These are phyloP conservation scores for Cyberlindnera meyerae DNA, from an alignment of 805 yeast genomes.

Conservation along the genomic window DNA sequence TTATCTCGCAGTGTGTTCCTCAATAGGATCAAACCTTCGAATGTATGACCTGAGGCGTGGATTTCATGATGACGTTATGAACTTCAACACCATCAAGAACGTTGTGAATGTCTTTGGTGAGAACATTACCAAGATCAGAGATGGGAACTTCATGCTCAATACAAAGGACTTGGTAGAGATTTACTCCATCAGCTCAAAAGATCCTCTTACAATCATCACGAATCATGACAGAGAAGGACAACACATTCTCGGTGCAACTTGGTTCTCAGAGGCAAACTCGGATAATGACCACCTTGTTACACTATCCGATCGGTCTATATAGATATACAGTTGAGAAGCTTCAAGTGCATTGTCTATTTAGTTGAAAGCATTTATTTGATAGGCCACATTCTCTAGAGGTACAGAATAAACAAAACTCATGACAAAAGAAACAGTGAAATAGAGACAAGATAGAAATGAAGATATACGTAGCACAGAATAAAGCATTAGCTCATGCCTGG, in stretches of 20 bases:
- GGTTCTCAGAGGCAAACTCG: slow-evolving; percentile 1
- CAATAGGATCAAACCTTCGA: slow-evolving; percentile 9
- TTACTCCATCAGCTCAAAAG: neutral
- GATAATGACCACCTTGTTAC: slow-evolving; percentile 1
- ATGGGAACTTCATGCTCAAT: slow-evolving; percentile 2
- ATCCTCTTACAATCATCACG: slow-evolving; percentile 9
- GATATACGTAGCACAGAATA: neutral
- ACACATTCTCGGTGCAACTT: slow-evolving; percentile 6
- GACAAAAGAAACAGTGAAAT: neutral
- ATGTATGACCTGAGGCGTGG: slow-evolving; percentile 11
- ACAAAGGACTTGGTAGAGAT: slow-evolving; percentile 13
- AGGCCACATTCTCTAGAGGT: no score
- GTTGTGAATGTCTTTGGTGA: slow-evolving; percentile 14
- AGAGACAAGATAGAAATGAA: neutral
- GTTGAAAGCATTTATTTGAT: no score
- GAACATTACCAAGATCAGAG: neutral
- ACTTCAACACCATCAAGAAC: slow-evolving; percentile 8
- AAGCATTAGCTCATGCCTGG: no score
- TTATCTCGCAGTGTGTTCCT: slow-evolving; percentile 7
- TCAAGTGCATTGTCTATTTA: no score
- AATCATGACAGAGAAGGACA: slow-evolving; percentile 8
- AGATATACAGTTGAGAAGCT: neutral
- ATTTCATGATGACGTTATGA: slow-evolving; percentile 1
- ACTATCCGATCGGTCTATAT: slow-evolving; percentile 2
- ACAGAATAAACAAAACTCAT: neutral